Conservation (phyloP, 2,329 filamentous ascomycete genomes). For the Amauroascus niger region DNA sequence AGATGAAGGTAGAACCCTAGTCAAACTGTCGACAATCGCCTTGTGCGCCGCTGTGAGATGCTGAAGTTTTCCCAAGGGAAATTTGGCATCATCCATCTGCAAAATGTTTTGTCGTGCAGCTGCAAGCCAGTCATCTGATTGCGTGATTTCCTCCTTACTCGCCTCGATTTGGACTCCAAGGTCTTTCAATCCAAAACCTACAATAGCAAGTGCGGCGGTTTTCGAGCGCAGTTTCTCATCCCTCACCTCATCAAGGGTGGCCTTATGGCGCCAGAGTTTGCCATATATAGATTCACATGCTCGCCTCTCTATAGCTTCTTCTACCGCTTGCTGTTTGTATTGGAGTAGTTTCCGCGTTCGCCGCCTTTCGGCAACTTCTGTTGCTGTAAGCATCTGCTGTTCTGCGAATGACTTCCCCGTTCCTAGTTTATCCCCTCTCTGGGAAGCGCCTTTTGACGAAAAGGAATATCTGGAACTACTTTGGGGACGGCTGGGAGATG, state of each 20-base stretch:
- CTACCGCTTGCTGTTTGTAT: conserved; percentile 62
- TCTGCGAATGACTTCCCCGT: conserved; percentile 33
- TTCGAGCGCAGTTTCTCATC: conserved; percentile 93
- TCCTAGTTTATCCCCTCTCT: conserved; percentile 28
- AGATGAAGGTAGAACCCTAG: conserved; percentile 54
- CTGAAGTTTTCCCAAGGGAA: conserved; percentile 82
- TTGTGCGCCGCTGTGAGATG: conserved; percentile 83
- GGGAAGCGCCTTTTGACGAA: conserved; percentile 46
- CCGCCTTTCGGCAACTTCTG: conserved; percentile 72
- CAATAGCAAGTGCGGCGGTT: conserved; percentile 78
- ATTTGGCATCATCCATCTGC: conserved; percentile 76
- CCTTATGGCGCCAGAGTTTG: conserved; percentile 82
- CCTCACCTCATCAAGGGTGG: conserved; percentile 84
- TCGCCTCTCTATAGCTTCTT: conserved; percentile 83
- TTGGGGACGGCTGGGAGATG: conserved; percentile 47
- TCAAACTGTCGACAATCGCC: conserved; percentile 80
- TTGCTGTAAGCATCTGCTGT: conserved; percentile 83
- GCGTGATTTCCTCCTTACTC: conserved; percentile 52
- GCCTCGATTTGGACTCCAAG: conserved; percentile 64
- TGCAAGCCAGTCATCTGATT: conserved; percentile 63
- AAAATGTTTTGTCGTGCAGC: conserved; percentile 61
- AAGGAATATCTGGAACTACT: conserved; percentile 36
- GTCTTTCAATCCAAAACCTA: conserved; percentile 81
- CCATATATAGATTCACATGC: conserved; percentile 78
- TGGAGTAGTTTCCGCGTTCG: conserved; percentile 69